These are phyloP conservation scores for Ustilago nuda DNA, from an alignment of 1,284 basidiomycete species.

Conservation along the genomic window DNA sequence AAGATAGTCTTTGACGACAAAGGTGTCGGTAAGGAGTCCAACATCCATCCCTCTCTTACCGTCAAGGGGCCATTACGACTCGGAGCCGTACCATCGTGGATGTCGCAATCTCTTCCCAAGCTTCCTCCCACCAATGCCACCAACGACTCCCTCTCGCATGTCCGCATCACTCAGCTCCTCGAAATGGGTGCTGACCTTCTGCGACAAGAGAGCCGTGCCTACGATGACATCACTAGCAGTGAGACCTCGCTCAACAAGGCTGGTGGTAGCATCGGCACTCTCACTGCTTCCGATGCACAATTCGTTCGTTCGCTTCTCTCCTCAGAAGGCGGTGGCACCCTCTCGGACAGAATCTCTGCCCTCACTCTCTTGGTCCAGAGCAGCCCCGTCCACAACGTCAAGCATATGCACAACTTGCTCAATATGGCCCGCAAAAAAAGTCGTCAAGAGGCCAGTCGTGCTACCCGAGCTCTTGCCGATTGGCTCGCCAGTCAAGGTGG, in stretches of 20 bases:
- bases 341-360: slow-evolving; percentile 92
- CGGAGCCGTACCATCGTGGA: slow-evolving; percentile 56
- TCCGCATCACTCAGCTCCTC: slow-evolving; percentile 54
- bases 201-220: slow-evolving; percentile 56
- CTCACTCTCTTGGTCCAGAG: slow-evolving; percentile 90
- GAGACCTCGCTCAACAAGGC: slow-evolving; percentile 53
- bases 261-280: slow-evolving; percentile 56
- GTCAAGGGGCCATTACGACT: slow-evolving; percentile 41
- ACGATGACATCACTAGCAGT: slow-evolving; percentile 57
- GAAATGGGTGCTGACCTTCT: slow-evolving; percentile 53
- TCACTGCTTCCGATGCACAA: slow-evolving; percentile 63
- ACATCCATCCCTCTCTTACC: slow-evolving; percentile 17
- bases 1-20: slow-evolving; percentile 59
- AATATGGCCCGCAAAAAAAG: slow-evolving; percentile 89
- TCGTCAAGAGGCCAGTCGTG: slow-evolving; percentile 89
- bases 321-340: slow-evolving; percentile 73
- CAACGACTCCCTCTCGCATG: slow-evolving; percentile 26
- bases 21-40: slow-evolving; percentile 33
- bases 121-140: slow-evolving; percentile 26
- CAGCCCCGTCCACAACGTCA: slow-evolving; percentile 85
- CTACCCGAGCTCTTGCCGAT: slow-evolving; percentile 89
- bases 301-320: slow-evolving; percentile 66
- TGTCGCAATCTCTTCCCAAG: slow-evolving; percentile 33
- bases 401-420: slow-evolving; percentile 74
- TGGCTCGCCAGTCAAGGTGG: slow-evolving; percentile 84